Evolutionary conservation across 1,284 basidiomycete genomes (phyloP), one percentile per base, ranked within the genome.

Genomic region (Vanrija sp.): DNA sequence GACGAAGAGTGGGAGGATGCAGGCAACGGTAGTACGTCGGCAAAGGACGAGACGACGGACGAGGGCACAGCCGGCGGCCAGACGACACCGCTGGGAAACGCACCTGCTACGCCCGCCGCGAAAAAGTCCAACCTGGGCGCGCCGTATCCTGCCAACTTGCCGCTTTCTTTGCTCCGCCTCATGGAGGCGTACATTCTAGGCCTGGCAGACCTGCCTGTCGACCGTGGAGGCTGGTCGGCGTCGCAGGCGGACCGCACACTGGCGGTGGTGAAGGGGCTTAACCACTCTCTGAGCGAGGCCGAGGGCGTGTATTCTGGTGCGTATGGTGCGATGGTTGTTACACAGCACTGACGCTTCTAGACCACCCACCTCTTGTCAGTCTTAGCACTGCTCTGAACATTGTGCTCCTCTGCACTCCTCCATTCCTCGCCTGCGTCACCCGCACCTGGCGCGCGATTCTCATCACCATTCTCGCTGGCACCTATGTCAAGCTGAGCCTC

Each of bases 111-210:
- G 15, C 55, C 53, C 9, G 51, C 63, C 21, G 60, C 50, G 23
- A 57, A 63, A n/a, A 72, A 68, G 56, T 69, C 66, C 6, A 75
- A 72, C 58, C 54, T 75, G 15, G 61, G 68, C 47, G 57, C 61
- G 8, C 70, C 73, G 7, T 63, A 69, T 52, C 74, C 75, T 6
- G 57, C 68, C 12, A 76, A 76, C 56, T 54, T 77, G 25, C 73
- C 74, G 3, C 61, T 76, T 9, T 64, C 71, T 3, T 55, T 77
- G 16, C 61, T 77, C 16, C 65, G 68, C 39, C 56, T 77, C 6
- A 69, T 75, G 55, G 75, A 77, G 49, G 65, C 63, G 40, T 76
- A 76, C 56, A 65, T 74, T 29, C 52, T 67, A 3, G 73, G 72
- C 15, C 51, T 76, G 43, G 65, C 67, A 9, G 58, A 65, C 3